These are phyloP conservation scores for Barnettozyma hawaiiensis DNA, from an alignment of 1,139 yeast species.

Conservation along the genomic window DNA sequence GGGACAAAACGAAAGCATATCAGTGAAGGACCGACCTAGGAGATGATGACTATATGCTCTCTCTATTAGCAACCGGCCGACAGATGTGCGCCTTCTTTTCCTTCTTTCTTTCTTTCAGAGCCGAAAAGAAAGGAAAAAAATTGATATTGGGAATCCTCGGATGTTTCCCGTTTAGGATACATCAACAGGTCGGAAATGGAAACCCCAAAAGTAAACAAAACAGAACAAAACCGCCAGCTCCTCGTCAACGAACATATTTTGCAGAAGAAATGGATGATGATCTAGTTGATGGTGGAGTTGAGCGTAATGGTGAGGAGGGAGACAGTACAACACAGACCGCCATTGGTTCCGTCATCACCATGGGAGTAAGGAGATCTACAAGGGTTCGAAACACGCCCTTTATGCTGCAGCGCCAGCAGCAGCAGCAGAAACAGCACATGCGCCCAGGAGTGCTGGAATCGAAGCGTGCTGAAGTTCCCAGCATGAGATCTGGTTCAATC, in stretches of 20 bases:
- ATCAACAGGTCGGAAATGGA: constrained; percentile 1
- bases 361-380: neutral
- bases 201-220: no score
- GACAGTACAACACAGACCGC: neutral
- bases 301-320: neutral
- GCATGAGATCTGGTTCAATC: neutral
- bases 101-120: no score
- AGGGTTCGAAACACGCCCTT: neutral
- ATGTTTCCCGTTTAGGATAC: neutral
- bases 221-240: no score
- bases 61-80: no score
- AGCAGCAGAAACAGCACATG: no score
- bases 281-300: neutral
- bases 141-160: neutral
- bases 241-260: no score
- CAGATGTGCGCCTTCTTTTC: no score
- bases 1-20: constrained; percentile 91
- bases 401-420: no score
- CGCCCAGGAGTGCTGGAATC: neutral
- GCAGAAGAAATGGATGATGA: neutral
- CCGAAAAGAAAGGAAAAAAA: neutral
- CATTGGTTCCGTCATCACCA: neutral
- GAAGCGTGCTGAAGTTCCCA: neutral
- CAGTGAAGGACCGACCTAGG: neutral
- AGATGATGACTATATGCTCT: neutral